phyloP scores from a whole-genome alignment of 2,329 filamentous ascomycete genomes.

The Clathrospora elynae region DNA sequence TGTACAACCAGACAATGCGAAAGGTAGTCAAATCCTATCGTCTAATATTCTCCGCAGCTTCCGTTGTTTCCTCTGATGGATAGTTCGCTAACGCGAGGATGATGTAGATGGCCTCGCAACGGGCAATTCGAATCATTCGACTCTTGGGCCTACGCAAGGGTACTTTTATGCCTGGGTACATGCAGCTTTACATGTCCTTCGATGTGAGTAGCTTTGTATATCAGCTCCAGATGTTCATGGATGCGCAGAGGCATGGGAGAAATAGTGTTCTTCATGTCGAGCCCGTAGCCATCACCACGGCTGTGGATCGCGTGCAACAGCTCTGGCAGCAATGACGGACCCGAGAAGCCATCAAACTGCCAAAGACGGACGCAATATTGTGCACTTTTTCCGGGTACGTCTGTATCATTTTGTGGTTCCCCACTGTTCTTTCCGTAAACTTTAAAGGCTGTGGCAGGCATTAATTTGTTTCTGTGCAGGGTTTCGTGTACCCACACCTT shows the following conservation, averaged over 20 bases:
- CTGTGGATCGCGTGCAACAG: constrained; percentile 3
- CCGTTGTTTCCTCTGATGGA: neutral
- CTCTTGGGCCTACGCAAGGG: constrained; percentile 1
- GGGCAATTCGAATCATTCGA: constrained; percentile 2
- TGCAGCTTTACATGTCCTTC: constrained; percentile 5
- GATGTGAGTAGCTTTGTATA: constrained; percentile 9
- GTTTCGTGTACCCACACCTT: too few species aligned
- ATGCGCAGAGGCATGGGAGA: constrained; percentile 13
- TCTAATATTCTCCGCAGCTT: neutral
- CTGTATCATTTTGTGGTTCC: neutral
- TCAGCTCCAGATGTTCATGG: constrained; percentile 8
- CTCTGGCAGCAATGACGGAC: neutral
- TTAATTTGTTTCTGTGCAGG: neutral
- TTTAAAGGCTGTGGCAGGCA: neutral
- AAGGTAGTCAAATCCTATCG: neutral
- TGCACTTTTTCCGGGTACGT: neutral
- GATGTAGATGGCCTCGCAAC: constrained; percentile 10
- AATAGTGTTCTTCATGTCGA: constrained; percentile 7
- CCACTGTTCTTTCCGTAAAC: neutral
- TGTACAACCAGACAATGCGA: constrained; percentile 13
- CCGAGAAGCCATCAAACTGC: neutral
- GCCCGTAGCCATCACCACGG: neutral
- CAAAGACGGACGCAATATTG: neutral
- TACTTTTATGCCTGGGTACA: constrained; percentile 1
- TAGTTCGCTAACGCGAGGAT: neutral